Percentiles rank a stretch among this genome's conserved stretches.
phyloP scores from a whole-genome alignment of 1,284 basidiomycete species.

The Ceratobasidium sp. region DNA sequence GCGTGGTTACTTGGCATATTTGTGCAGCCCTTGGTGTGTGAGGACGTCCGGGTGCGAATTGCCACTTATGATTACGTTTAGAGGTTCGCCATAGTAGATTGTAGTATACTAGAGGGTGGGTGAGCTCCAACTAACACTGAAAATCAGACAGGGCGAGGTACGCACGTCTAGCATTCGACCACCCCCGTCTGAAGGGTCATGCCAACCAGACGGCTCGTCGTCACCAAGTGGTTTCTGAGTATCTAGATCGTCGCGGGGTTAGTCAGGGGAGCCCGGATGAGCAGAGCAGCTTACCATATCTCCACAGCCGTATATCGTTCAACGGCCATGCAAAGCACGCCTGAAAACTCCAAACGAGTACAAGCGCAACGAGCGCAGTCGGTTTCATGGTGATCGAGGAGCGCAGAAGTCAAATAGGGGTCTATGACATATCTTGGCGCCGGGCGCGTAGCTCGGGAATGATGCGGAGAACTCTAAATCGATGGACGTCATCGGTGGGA shows the following conservation, averaged over 20 bases:
- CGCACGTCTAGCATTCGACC: constrained; percentile 74
- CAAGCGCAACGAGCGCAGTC: not conserved
- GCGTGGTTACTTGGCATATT: constrained; percentile 56
- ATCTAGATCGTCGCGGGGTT: not conserved
- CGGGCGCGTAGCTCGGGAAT: not conserved
- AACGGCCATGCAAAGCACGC: not conserved
- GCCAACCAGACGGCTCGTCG: constrained; percentile 54
- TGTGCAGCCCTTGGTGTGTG: constrained; percentile 52
- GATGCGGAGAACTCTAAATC: not conserved
- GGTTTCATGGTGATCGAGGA: not conserved
- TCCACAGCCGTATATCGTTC: not conserved
- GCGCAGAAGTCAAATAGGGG: not conserved
- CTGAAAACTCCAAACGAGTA: not conserved
- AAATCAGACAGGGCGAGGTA: not conserved
- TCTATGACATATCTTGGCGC: not conserved
- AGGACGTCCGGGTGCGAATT: constrained; percentile 56
- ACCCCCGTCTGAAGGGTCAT: constrained; percentile 71
- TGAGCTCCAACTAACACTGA: not conserved
- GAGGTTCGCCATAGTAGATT: constrained; percentile 54
- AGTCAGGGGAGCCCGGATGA: too few relatives aligned
- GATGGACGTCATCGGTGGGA: not conserved
- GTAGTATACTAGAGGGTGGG: constrained; percentile 63
- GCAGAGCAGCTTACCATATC: too few relatives aligned
- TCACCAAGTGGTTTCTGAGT: not conserved
- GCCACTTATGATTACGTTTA: constrained; percentile 58